Conservation (phyloP, 2,329 filamentous ascomycete species). For the Gremmenia infestans region DNA sequence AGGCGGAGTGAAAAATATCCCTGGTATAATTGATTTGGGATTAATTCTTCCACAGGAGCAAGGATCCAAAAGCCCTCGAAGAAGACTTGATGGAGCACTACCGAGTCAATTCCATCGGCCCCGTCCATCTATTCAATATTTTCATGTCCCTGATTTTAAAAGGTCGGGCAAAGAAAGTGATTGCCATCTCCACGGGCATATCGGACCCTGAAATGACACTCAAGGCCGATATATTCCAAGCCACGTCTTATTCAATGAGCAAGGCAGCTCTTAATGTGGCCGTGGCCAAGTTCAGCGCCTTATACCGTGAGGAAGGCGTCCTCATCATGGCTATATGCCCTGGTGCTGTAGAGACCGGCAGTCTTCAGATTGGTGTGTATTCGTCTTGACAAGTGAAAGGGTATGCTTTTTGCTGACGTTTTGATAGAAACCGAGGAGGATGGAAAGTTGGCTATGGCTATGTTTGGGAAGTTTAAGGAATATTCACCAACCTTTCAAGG, state of each 20-base stretch:
- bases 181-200: slow-evolving; percentile 43
- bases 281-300: slow-evolving; percentile 47
- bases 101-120: slow-evolving; percentile 46
- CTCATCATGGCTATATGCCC: slow-evolving; percentile 49
- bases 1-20: neutral
- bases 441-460: slow-evolving; percentile 19
- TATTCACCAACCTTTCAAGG: slow-evolving; percentile 28
- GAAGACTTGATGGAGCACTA: slow-evolving; percentile 33
- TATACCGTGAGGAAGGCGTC: slow-evolving; percentile 45
- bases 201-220: slow-evolving; percentile 42
- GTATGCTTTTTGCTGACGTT: slow-evolving; percentile 10
- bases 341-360: slow-evolving; percentile 44
- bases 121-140: slow-evolving; percentile 47
- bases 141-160: slow-evolving; percentile 49
- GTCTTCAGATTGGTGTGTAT: slow-evolving; percentile 18
- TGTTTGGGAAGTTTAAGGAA: slow-evolving; percentile 18
- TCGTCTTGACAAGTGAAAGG: slow-evolving; percentile 8
- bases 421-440: slow-evolving; percentile 16
- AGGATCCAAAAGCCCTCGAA: slow-evolving; percentile 32
- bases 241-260: slow-evolving; percentile 41
- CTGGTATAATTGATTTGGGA: neutral
- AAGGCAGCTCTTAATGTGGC: slow-evolving; percentile 51
- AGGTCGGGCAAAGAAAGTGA: slow-evolving; percentile 48
- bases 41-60: slow-evolving; percentile 16
- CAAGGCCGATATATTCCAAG: slow-evolving; percentile 33